Conservation (phyloP, 73 alveolate species). For the Paramecium primaurelia region DNA sequence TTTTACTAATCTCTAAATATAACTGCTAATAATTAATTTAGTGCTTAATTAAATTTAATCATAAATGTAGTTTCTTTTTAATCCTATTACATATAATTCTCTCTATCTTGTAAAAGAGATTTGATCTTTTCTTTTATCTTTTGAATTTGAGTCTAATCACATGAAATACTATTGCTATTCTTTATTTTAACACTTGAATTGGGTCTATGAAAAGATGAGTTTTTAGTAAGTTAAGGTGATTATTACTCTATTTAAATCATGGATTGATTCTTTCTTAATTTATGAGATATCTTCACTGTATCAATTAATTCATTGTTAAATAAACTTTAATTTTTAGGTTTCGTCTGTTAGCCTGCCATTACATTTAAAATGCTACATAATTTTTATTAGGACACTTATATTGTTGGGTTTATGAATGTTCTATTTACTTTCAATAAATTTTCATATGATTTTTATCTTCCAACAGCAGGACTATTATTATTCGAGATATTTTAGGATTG, state of each 20-base stretch:
- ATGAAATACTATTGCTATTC: neutral
- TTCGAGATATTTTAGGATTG: conserved; percentile 42
- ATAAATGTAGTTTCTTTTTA: conserved; percentile 13
- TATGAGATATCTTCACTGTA: conserved; percentile 15
- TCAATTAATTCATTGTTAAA: conserved; percentile 33
- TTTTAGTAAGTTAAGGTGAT: neutral
- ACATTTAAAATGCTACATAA: conserved; percentile 36
- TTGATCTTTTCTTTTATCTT: conserved; percentile 19
- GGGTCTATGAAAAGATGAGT: conserved; percentile 32
- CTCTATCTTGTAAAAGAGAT: neutral
- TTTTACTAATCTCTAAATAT: neutral
- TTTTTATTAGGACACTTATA: neutral
- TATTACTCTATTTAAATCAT: conserved; percentile 24
- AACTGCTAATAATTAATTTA: neutral
- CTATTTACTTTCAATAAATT: conserved; percentile 18
- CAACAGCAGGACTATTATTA: conserved; percentile 45
- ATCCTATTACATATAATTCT: neutral
- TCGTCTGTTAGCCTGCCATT: conserved; percentile 54
- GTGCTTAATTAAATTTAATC: conserved; percentile 12
- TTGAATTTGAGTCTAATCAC: neutral
- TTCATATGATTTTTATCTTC: conserved; percentile 35
- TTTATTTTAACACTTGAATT: conserved; percentile 26
- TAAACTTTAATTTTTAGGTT: neutral
- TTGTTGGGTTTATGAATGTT: neutral
- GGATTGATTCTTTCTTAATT: conserved; percentile 39